Evolutionary conservation across 129 eudicot genomes (phyloP).

Genomic region (Centrapalus pauciflorus): DNA sequence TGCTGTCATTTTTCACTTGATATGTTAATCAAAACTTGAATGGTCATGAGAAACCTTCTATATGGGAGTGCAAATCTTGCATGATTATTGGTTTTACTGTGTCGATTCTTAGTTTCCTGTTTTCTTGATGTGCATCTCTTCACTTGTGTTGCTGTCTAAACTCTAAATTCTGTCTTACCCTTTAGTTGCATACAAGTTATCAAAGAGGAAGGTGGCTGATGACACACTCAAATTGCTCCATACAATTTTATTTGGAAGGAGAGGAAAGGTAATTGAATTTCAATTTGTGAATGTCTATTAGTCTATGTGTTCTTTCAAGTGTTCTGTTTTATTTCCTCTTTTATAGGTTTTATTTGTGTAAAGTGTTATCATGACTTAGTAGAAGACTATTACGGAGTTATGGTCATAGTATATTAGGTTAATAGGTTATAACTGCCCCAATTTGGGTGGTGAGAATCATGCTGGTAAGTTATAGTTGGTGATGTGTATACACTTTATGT

Average conservation of each 20-base stretch:
- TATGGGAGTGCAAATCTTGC: neutral
- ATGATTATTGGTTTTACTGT: neutral
- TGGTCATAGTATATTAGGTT: neutral
- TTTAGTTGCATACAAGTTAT: constrained; percentile 82
- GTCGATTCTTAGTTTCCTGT: neutral
- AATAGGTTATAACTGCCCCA: neutral
- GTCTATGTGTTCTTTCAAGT: neutral
- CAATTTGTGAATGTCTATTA: constrained; percentile 6
- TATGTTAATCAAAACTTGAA: neutral
- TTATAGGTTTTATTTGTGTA: neutral
- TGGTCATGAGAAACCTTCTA: neutral
- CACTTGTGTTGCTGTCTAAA: constrained; percentile 1
- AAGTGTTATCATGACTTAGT: neutral
- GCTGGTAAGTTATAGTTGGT: constrained; percentile 2
- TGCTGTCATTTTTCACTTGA: neutral
- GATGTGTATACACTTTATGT: neutral
- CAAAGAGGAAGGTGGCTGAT: constrained; percentile 70
- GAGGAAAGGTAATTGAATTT: constrained; percentile 80
- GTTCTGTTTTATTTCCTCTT: neutral
- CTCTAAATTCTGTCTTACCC: constrained; percentile 7
- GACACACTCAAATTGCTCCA: constrained; percentile 82
- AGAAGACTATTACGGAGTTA: neutral
- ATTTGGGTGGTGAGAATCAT: constrained; percentile 14
- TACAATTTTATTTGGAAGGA: constrained; percentile 71
- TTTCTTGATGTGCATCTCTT: neutral